phyloP scores from a whole-genome alignment of 1,284 basidiomycete species.

The Cryptococcus wingfieldii region DNA sequence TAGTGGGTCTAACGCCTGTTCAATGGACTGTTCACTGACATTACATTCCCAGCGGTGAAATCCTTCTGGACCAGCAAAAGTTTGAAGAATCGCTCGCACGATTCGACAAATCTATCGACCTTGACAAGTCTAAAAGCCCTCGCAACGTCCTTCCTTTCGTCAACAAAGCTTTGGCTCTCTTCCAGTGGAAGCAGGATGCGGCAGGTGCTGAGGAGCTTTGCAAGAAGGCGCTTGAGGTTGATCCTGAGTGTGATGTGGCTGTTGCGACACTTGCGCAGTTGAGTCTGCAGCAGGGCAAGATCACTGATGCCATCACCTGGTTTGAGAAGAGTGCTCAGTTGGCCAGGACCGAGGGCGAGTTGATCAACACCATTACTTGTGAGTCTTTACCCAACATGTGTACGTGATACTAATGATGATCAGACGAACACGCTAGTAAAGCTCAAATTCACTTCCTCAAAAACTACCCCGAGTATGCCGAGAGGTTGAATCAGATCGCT shows the following conservation, averaged over 20 bases:
- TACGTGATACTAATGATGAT: conserved; percentile 1
- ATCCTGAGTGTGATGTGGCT: conserved; percentile 93
- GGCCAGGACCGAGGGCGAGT: conserved; percentile 85
- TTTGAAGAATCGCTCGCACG: conserved; percentile 90
- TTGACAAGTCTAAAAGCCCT: conserved; percentile 65
- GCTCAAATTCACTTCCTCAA: conserved; percentile 76
- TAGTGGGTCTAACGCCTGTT: conserved; percentile 59
- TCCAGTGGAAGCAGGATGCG: conserved; percentile 94
- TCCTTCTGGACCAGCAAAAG: conserved; percentile 86
- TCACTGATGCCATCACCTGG: conserved; percentile 79
- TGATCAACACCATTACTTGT: conserved; percentile 83
- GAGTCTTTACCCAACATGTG: conserved; percentile 50
- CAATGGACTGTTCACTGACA: background rate
- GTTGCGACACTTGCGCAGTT: conserved; percentile 94
- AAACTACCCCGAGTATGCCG: conserved; percentile 74
- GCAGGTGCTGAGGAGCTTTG: conserved; percentile 78
- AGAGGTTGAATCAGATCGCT: conserved; percentile 49
- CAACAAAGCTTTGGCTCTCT: conserved; percentile 93
- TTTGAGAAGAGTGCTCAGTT: conserved; percentile 81
- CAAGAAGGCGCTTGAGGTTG: conserved; percentile 78
- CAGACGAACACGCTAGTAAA: conserved; percentile 61
- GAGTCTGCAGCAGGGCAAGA: conserved; percentile 83
- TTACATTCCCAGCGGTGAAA: conserved; percentile 69
- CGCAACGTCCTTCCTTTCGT: conserved; percentile 90
- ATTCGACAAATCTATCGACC: conserved; percentile 87